These are phyloP conservation scores for Penicillium subrubescens DNA, from an alignment of 495 filamentous ascomycete species.

Conservation along the genomic window DNA sequence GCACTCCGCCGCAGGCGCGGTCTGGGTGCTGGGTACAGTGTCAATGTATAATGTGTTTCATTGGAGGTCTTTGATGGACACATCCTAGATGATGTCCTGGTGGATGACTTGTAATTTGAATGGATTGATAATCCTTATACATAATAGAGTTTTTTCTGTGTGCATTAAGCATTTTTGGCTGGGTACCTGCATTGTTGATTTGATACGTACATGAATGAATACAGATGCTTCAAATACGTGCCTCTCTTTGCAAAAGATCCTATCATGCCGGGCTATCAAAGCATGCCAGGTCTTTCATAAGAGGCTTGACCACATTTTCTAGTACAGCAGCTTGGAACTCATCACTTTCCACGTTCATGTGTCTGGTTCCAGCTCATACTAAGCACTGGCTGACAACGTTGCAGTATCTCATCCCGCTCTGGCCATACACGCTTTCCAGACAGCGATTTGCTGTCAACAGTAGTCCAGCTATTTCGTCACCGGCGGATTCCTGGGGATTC, in stretches of 20 bases:
- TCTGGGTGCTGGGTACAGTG: slow-evolving; percentile 46
- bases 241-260: background rate
- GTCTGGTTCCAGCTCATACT: background rate
- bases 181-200: background rate
- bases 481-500: background rate
- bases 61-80: background rate
- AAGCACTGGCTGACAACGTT: background rate
- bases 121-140: slow-evolving; percentile 25
- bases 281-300: background rate
- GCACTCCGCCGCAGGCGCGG: slow-evolving; percentile 36
- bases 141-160: slow-evolving; percentile 22
- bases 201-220: slow-evolving; percentile 3
- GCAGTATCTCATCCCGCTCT: background rate
- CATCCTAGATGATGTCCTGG: slow-evolving; percentile 3
- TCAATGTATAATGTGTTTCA: slow-evolving; percentile 40
- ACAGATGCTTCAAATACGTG: background rate
- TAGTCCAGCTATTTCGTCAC: background rate
- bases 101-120: slow-evolving; percentile 20
- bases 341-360: background rate
- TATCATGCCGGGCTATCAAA: background rate
- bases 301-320: background rate
- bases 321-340: background rate
- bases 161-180: slow-evolving; percentile 3
- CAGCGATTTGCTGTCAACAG: background rate
- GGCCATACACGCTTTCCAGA: background rate